Conservation (phyloP, 495 filamentous ascomycete genomes). For the Chaetomium tenue region DNA sequence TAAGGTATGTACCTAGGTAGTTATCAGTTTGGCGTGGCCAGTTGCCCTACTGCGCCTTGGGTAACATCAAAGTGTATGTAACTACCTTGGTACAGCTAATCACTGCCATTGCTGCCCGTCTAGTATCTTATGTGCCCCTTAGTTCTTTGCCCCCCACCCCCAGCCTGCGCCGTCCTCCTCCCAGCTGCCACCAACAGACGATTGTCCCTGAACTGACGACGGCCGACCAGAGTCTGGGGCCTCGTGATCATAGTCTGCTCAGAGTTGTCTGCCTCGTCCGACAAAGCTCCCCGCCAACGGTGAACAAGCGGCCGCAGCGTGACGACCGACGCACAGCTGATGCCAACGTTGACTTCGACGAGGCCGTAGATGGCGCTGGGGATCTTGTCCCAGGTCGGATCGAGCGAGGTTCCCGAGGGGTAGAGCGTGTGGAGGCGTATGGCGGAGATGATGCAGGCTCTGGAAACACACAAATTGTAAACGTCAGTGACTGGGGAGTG, state of each 20-base stretch:
- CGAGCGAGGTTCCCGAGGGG: background rate
- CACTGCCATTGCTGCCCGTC: too few species aligned
- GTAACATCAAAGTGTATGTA: too few species aligned
- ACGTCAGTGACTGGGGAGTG: background rate
- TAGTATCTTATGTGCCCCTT: too few species aligned
- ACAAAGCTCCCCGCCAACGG: background rate
- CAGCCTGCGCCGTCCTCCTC: too few species aligned
- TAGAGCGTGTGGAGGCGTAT: background rate
- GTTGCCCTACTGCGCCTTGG: too few species aligned
- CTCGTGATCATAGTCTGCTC: background rate
- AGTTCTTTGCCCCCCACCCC: too few species aligned
- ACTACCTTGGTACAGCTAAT: too few species aligned
- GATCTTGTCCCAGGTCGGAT: background rate
- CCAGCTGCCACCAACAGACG: background rate
- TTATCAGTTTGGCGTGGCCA: too few species aligned
- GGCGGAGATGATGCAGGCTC: background rate
- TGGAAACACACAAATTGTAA: background rate
- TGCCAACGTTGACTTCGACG: background rate
- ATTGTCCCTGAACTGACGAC: background rate
- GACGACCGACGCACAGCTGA: background rate
- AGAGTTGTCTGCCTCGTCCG: background rate
- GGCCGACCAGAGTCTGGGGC: background rate
- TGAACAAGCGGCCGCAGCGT: background rate
- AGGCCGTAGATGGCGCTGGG: constrained; percentile 3
- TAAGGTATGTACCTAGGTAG: too few species aligned